phyloP scores from a whole-genome alignment of 208 protist species.

The Entamoeba invadens region DNA sequence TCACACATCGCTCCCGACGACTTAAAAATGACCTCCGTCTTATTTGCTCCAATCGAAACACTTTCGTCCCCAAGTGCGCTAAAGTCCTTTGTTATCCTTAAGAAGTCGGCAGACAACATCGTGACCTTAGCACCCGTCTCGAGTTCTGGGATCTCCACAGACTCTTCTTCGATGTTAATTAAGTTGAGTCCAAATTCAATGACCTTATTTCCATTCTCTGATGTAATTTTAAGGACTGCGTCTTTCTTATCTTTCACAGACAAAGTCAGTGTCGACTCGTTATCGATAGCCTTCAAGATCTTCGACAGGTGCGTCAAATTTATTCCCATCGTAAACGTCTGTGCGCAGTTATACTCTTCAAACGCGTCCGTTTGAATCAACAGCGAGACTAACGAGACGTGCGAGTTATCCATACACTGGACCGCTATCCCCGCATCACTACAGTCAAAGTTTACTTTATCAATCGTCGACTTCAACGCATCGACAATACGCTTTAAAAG shows the following conservation, averaged over 20 bases:
- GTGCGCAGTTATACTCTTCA: not conserved
- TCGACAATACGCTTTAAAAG: not conserved
- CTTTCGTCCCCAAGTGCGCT: not conserved
- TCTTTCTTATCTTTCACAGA: not conserved
- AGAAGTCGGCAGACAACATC: not conserved
- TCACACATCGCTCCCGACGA: not conserved
- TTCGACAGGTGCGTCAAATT: not conserved
- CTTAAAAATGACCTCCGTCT: not conserved
- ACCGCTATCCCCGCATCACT: not conserved
- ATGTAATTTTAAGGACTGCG: not conserved
- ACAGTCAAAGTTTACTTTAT: not conserved
- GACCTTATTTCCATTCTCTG: not conserved
- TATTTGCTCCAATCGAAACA: not conserved
- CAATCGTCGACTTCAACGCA: not conserved
- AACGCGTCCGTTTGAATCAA: not conserved
- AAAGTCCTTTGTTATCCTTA: not conserved
- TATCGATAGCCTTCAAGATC: not conserved
- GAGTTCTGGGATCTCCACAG: not conserved
- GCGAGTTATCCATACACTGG: not conserved
- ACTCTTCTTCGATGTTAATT: not conserved
- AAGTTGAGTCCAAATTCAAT: not conserved
- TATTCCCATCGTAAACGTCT: not conserved
- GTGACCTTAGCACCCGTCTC: not conserved
- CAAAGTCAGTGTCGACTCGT: not conserved
- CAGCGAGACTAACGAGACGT: not conserved